Conservation (phyloP, 108 stramenopile genomes). For the Stephanodiscus triporus region DNA sequence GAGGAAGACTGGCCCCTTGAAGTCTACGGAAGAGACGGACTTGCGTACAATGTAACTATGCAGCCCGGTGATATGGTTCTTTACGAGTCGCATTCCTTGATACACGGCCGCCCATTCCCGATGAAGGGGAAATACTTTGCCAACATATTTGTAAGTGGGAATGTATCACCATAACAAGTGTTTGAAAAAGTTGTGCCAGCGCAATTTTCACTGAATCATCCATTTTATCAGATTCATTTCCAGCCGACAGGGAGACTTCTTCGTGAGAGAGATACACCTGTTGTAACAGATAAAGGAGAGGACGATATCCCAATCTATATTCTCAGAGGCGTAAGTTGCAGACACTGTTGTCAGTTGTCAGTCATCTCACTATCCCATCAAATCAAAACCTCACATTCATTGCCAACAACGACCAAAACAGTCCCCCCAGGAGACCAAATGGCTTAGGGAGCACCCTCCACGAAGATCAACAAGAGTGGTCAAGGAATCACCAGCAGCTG, state of each 20-base stretch:
- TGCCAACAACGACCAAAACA: no score
- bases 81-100: slow-evolving; percentile 69
- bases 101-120: slow-evolving; percentile 86
- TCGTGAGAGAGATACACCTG: slow-evolving; percentile 34
- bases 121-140: slow-evolving; percentile 85
- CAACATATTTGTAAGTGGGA: slow-evolving; percentile 76
- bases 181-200: slow-evolving; percentile 32
- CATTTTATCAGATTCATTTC: slow-evolving; percentile 42
- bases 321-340: no score
- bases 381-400: no score
- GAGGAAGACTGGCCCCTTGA: slow-evolving; percentile 94
- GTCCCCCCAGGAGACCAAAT: slow-evolving; percentile 40
- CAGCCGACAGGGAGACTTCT: slow-evolving; percentile 47
- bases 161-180: slow-evolving; percentile 53
- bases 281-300: slow-evolving; percentile 31
- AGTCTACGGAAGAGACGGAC: slow-evolving; percentile 84
- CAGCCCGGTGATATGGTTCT: slow-evolving; percentile 76
- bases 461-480: slow-evolving; percentile 5
- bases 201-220: not conserved
- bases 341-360: no score
- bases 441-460: slow-evolving; percentile 39
- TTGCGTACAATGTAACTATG: slow-evolving; percentile 83
- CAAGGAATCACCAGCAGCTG: slow-evolving; percentile 45
- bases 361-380: no score
- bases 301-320: slow-evolving; percentile 51